Percentiles rank a stretch among this genome's conserved stretches.
phyloP scores from a whole-genome alignment of 2,329 filamentous ascomycete species.

The Diaporthe capsici region DNA sequence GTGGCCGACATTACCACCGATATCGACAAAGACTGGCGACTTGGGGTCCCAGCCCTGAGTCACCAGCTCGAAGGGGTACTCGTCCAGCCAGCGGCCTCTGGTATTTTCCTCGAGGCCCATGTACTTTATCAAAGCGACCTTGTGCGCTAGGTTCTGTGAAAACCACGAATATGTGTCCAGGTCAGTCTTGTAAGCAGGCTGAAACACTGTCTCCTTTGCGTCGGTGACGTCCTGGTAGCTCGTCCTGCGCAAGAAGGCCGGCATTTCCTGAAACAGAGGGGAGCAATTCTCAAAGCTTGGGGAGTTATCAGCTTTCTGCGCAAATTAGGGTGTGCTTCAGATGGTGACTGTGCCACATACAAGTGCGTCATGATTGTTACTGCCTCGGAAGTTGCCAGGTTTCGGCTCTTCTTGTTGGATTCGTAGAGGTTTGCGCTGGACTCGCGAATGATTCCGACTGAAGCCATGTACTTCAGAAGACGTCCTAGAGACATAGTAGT shows the following conservation, averaged over 20 bases:
- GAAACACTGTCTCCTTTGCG: not conserved
- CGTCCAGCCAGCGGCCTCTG: not conserved
- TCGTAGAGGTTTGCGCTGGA: not conserved
- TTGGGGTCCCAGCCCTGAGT: not conserved
- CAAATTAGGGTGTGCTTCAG: not conserved
- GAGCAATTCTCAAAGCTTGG: not conserved
- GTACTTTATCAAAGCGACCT: not conserved
- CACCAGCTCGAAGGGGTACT: not conserved
- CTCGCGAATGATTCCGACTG: not conserved
- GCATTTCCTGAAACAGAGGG: not conserved
- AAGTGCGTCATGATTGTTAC: not conserved
- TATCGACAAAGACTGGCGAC: not conserved
- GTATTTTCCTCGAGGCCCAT: not conserved
- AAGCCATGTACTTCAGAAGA: not conserved
- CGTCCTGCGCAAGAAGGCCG: not conserved
- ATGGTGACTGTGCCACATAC: not conserved
- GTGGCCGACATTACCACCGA: not conserved
- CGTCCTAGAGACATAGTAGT: not conserved
- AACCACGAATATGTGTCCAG: not conserved
- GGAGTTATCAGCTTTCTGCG: not conserved
- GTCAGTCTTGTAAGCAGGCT: not conserved
- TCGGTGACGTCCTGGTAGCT: conserved; percentile 1
- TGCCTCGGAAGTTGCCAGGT: not conserved
- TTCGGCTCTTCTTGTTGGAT: not conserved
- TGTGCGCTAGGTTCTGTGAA: not conserved